Evolutionary conservation across 768 basidiomycete species (phyloP).

Genomic region (Psilocybe sp.): DNA sequence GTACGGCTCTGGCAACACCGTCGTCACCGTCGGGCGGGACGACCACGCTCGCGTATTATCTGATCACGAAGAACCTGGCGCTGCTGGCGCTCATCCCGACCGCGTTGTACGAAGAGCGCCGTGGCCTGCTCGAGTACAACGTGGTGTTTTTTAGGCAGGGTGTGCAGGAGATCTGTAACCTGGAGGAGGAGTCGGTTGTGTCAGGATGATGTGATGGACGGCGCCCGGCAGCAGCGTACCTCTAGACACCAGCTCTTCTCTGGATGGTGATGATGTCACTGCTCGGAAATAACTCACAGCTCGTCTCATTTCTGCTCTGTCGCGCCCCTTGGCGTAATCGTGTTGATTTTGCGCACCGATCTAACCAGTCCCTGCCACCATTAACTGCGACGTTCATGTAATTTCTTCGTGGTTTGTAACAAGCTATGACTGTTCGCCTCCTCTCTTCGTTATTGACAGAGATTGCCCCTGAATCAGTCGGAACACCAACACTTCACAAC

Average conservation of each 20-base stretch:
- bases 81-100: slow-evolving; percentile 74
- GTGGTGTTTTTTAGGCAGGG: slow-evolving; percentile 84
- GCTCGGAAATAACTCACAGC: too few species aligned
- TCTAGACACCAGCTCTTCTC: neutral
- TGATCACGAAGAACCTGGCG: slow-evolving; percentile 70
- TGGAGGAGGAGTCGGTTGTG: slow-evolving; percentile 60
- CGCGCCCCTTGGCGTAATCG: too few species aligned
- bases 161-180: slow-evolving; percentile 75
- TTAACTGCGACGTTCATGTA: too few species aligned
- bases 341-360: too few species aligned
- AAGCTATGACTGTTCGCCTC: too few species aligned
- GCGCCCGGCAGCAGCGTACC: neutral
- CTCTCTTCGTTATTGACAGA: too few species aligned
- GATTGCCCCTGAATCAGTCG: too few species aligned
- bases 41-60: slow-evolving; percentile 82
- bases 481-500: too few species aligned
- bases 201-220: slow-evolving; percentile 21
- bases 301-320: too few species aligned
- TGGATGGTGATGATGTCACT: slow-evolving; percentile 5
- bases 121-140: slow-evolving; percentile 83
- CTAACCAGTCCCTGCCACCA: too few species aligned
- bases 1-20: slow-evolving; percentile 15
- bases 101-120: slow-evolving; percentile 64
- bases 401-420: too few species aligned
- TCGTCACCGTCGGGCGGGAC: slow-evolving; percentile 15